Evolutionary conservation across 805 yeast genomes (phyloP).

Genomic region (Komagataella pseudopastoris): DNA sequence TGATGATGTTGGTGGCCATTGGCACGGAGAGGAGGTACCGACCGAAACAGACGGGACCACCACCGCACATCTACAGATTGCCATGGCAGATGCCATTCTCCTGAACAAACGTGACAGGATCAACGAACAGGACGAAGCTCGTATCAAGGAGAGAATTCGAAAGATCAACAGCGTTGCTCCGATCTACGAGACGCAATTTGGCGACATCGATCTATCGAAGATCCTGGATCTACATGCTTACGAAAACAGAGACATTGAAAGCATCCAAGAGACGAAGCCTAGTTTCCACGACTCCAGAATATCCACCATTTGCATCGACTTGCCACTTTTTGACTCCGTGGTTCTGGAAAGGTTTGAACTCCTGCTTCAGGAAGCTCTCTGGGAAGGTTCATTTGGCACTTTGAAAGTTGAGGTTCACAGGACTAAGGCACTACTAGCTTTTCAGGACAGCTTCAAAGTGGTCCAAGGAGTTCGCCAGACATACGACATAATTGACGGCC

Average conservation of each 20-base stretch:
- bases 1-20: conserved; percentile 61
- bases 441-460: conserved; percentile 32
- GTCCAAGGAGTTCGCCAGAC: conserved; percentile 91
- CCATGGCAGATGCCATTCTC: conserved; percentile 74
- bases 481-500: conserved; percentile 54
- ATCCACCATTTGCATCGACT: conserved; percentile 36
- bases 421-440: conserved; percentile 60
- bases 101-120: conserved; percentile 66
- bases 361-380: conserved; percentile 58
- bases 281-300: conserved; percentile 37
- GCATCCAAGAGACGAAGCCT: conserved; percentile 5
- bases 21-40: conserved; percentile 35
- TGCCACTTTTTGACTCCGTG: conserved; percentile 22
- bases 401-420: conserved; percentile 59
- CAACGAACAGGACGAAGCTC: conserved; percentile 10
- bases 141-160: conserved; percentile 24
- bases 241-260: conserved; percentile 24
- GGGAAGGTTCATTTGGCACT: conserved; percentile 40
- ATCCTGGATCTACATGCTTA: conserved; percentile 75
- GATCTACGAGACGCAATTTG: conserved; percentile 51
- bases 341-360: conserved; percentile 36
- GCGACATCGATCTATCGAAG: conserved; percentile 54
- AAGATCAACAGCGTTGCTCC: conserved; percentile 61
- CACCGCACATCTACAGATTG: conserved; percentile 82
- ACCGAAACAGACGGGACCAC: conserved; percentile 22